Conservation (phyloP, 257 asterid genomes). For the Phtheirospermum japonicum region DNA sequence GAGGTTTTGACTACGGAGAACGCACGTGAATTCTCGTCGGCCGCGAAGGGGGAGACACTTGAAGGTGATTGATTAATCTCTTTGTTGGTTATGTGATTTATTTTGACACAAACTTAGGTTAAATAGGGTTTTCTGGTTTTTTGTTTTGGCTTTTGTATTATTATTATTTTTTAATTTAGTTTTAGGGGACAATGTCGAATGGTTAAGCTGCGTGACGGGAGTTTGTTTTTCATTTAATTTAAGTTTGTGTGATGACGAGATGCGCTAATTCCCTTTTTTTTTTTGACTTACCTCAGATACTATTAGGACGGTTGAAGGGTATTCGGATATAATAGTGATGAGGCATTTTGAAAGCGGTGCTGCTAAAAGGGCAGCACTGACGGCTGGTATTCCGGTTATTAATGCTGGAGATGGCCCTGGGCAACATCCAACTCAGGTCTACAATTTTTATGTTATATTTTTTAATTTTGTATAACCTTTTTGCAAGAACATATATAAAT, state of each 20-base stretch:
- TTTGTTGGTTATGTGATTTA: background rate
- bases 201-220: too few relatives aligned
- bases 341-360: conserved; percentile 99
- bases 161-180: too few relatives aligned
- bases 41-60: conserved; percentile 97
- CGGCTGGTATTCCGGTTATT: conserved; percentile 78
- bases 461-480: background rate
- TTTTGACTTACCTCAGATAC: conserved; percentile 47
- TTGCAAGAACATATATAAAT: conserved; percentile 7
- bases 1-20: conserved; percentile 94
- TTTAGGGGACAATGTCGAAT: too few relatives aligned
- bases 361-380: conserved; percentile 79
- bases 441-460: conserved; percentile 2
- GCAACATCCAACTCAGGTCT: conserved; percentile 96
- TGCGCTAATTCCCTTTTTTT: background rate
- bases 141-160: too few relatives aligned
- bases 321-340: conserved; percentile 86
- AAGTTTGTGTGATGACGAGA: background rate
- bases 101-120: too few relatives aligned
- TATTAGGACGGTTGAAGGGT: conserved; percentile 90
- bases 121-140: too few relatives aligned
- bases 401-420: conserved; percentile 99
- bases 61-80: conserved; percentile 53
- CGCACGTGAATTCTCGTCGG: conserved; percentile 94
- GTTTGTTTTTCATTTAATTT: too few relatives aligned